A percentile compares a stretch with the other conserved stretches of the same genome.
Evolutionary conservation across 2,329 filamentous ascomycete species (phyloP).

Genomic region (Escovopsis weberi): DNA sequence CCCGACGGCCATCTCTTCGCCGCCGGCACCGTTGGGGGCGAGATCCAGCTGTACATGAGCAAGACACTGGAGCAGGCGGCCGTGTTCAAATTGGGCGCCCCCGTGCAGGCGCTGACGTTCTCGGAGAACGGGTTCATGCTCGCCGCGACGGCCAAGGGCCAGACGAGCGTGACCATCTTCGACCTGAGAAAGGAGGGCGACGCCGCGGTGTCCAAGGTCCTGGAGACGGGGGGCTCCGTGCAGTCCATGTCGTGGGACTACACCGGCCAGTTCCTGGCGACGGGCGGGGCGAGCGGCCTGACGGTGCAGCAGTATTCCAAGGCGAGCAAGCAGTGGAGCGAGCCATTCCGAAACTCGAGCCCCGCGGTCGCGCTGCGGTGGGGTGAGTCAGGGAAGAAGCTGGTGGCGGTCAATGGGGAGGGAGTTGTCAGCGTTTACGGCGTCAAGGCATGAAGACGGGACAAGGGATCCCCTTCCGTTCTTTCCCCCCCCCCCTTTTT

Average conservation of each 20-base stretch:
- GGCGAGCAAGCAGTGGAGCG: slow-evolving; percentile 74
- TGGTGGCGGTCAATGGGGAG: slow-evolving; percentile 61
- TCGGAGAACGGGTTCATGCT: slow-evolving; percentile 98
- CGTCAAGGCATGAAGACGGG: slow-evolving; percentile 1
- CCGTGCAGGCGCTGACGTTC: slow-evolving; percentile 66
- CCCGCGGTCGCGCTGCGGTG: slow-evolving; percentile 61
- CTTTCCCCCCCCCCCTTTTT: no score
- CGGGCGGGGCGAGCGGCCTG: slow-evolving; percentile 63
- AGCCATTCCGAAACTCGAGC: slow-evolving; percentile 64
- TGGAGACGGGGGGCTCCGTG: slow-evolving; percentile 71
- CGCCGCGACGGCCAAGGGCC: slow-evolving; percentile 64
- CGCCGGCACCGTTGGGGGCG: slow-evolving; percentile 62
- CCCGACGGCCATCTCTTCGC: slow-evolving; percentile 93
- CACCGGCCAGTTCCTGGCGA: slow-evolving; percentile 82
- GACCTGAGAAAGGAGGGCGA: slow-evolving; percentile 86
- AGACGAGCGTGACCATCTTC: slow-evolving; percentile 71
- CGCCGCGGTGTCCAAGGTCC: slow-evolving; percentile 63
- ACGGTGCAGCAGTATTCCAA: slow-evolving; percentile 87
- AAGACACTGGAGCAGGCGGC: slow-evolving; percentile 65
- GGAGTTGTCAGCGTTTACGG: slow-evolving; percentile 62
- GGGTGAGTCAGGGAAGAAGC: slow-evolving; percentile 58
- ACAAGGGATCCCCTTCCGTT: no score
- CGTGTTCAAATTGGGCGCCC: slow-evolving; percentile 52
- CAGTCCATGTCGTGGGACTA: slow-evolving; percentile 80
- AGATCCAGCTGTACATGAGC: slow-evolving; percentile 81